A percentile compares a stretch with the other conserved stretches of the same genome.
Evolutionary conservation across 129 eudicot genomes (phyloP).

Genomic region (sunflower (Helianthus annuus)): HanXRQr2.0-SUNRISE NC_035435.2:90052276-90052775

Average conservation of each 20-base stretch:
- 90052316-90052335: slow-evolving; percentile 99
- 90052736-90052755: background rate
- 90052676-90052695: background rate
- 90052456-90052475: background rate
- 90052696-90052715: background rate
- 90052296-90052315: slow-evolving; percentile 97
- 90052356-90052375: slow-evolving; percentile 89
- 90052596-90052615: background rate
- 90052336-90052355: slow-evolving; percentile 93
- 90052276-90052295: slow-evolving; percentile 91
- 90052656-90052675: background rate
- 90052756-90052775: background rate
- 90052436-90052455: background rate
- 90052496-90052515: background rate
- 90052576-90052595: background rate
- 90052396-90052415: slow-evolving; percentile 77
- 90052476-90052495: background rate
- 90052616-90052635: background rate
- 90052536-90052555: background rate
- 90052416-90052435: slow-evolving; percentile 1
- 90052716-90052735: background rate
- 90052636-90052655: background rate
- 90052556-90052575: background rate
- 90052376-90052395: slow-evolving; percentile 88
- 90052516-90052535: background rate